Conservation (phyloP, 2,329 filamentous ascomycete genomes). For the Pseudogymnoascus sp. region DNA sequence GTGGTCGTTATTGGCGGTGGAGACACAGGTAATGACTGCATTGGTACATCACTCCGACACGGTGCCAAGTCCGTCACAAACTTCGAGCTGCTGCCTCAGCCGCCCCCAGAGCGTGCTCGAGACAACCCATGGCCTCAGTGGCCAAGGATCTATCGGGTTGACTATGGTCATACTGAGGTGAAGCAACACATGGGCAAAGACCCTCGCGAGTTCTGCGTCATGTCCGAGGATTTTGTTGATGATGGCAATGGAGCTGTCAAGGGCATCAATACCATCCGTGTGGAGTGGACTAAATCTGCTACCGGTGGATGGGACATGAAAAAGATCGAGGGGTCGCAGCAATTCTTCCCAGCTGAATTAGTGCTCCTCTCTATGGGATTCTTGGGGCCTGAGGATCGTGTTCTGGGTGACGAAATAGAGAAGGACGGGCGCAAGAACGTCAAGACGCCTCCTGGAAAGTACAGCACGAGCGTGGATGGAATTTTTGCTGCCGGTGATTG, state of each 20-base stretch:
- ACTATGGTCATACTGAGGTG: conserved; percentile 94
- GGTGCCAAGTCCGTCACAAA: conserved; percentile 94
- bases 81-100: conserved; percentile 91
- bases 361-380: conserved; percentile 97
- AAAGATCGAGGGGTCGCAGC: conserved; percentile 83
- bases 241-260: conserved; percentile 82
- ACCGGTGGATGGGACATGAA: conserved; percentile 98
- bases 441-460: conserved; percentile 83
- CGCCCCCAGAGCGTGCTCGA: conserved; percentile 76
- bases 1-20: conserved; percentile 95
- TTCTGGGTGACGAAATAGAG: conserved; percentile 81
- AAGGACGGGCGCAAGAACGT: conserved; percentile 91
- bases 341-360: conserved; percentile 94
- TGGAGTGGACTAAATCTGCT: conserved; percentile 89
- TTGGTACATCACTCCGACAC: conserved; percentile 91
- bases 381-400: conserved; percentile 82
- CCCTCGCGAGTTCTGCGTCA: conserved; percentile 94
- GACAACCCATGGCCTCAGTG: conserved; percentile 99
- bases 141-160: conserved; percentile 96
- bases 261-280: conserved; percentile 90
- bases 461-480: conserved; percentile 78
- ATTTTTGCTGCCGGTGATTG: conserved; percentile 95
- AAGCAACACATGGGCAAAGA: conserved; percentile 95
- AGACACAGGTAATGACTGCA: conserved; percentile 97
- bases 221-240: conserved; percentile 94